These are phyloP conservation scores for Dactylorhiza incarnata DNA, from an alignment of 106 monocot genomes.

Conservation along the genomic window DNA sequence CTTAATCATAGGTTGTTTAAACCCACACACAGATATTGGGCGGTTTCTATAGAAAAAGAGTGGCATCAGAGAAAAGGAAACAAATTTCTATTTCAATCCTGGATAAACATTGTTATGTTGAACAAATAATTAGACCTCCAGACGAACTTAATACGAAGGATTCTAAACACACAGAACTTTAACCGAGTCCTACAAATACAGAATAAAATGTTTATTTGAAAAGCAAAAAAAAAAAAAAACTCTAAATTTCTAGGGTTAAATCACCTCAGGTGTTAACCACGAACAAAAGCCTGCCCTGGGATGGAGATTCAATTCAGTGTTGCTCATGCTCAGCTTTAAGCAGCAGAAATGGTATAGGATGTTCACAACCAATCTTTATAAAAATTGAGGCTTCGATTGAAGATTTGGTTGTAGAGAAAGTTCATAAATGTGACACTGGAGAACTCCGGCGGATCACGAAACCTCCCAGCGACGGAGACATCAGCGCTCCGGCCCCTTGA, in stretches of 20 bases:
- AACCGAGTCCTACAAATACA: constrained; percentile 2
- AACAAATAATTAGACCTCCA: no score
- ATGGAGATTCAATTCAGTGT: background rate
- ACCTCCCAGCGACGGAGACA: background rate
- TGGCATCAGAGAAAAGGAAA: no score
- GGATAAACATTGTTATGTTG: no score
- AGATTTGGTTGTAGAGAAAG: background rate
- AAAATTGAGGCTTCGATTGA: background rate
- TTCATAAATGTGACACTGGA: background rate
- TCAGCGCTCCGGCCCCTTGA: background rate
- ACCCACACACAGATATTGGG: no score
- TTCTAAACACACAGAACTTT: no score
- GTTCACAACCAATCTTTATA: background rate
- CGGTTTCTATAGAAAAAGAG: no score
- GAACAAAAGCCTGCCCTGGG: background rate
- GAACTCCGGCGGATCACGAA: background rate
- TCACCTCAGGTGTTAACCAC: background rate
- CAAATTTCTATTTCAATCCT: no score
- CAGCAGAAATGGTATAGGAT: background rate
- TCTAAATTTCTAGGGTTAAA: background rate
- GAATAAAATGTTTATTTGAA: background rate
- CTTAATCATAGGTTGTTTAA: no score
- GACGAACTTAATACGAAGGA: no score
- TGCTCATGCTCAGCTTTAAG: background rate
- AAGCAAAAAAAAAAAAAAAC: background rate